Conservation (phyloP, 2,329 filamentous ascomycete species). For the Chaetothyriales sp. region DNA sequence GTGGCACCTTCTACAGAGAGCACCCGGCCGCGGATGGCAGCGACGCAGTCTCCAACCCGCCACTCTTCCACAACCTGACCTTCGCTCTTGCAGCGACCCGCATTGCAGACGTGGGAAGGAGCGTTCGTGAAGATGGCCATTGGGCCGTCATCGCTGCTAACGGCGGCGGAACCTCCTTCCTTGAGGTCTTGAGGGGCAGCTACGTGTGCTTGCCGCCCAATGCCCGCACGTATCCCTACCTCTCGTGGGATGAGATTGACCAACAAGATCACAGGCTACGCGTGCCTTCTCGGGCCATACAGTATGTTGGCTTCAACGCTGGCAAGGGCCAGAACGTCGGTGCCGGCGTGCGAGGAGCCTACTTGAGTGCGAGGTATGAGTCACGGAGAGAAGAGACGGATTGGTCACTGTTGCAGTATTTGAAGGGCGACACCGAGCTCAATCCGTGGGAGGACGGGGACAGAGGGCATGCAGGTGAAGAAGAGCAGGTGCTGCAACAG, state of each 20-base stretch:
- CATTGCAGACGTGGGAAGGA: conserved; percentile 23
- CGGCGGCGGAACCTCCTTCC: conserved; percentile 68
- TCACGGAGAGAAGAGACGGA: conserved; percentile 74
- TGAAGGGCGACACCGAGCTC: conserved; percentile 68
- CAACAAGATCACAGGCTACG: conserved; percentile 39
- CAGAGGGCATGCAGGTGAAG: background rate
- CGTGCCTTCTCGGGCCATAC: conserved; percentile 55
- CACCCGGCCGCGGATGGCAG: conserved; percentile 43
- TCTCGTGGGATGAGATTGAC: conserved; percentile 50
- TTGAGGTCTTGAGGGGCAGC: conserved; percentile 64
- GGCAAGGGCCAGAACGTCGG: conserved; percentile 45
- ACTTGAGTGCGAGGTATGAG: conserved; percentile 83
- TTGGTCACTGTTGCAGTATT: conserved; percentile 67
- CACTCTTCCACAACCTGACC: conserved; percentile 57
- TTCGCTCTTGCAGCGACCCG: conserved; percentile 52
- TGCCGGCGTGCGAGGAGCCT: conserved; percentile 50
- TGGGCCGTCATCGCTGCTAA: conserved; percentile 77
- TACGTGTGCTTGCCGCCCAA: conserved; percentile 62
- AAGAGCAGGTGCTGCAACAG: conserved; percentile 38
- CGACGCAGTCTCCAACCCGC: conserved; percentile 45
- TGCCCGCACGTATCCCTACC: conserved; percentile 64
- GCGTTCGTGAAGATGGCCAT: conserved; percentile 34
- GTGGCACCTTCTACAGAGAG: conserved; percentile 71
- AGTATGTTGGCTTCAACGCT: conserved; percentile 80
- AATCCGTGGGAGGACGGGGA: conserved; percentile 51